Base-by-base conservation (phyloP, 768 basidiomycete genomes). In the Naganishia antarctica region DNA sequence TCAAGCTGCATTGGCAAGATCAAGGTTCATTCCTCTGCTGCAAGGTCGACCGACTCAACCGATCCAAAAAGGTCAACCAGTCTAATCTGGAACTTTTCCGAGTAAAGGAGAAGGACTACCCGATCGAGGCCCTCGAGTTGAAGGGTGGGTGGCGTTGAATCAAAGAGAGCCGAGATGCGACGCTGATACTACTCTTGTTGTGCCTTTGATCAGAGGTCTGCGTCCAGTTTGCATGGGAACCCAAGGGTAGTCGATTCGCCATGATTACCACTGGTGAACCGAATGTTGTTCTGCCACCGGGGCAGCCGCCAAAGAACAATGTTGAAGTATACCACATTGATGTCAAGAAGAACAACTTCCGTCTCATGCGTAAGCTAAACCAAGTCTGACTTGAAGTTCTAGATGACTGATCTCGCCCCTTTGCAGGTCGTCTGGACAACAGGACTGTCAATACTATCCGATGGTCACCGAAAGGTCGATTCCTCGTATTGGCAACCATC, bases 41-140 rank as follows among this genome's bases (percentile, higher is more conserved):
- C 78, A 97, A 96, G 80, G 96, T 99, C 61, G 96, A 98, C 80
- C 63, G 73, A 59, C 71, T 74, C 50, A 75, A 74, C 66, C 98
- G 98, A 81, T 94, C 94, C 4, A 96, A 94, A 80, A 98, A 98
- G 80, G 92, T 92, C 4, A 91, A 89, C 31, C 97, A 91, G 81
- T 94, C 93, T 79, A 99, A 97, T 78, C 82, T 99, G 66, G 96
- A 99, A 80, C 88, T 99, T 63, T 98, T 98, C 83, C 86, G 93
- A 60, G 86, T 97, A 61, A 86, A 94, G 61, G 96, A 99, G 80
- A 98, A 97, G 78, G 90, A 97, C 77, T 91, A 85, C 77, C 96
- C 96, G 0, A 93, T 99, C 37, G 93, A 99, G 77, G 92, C 96
- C 41, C 86, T 98, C 59, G 96, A 99, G 79, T 82, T 94, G 57